Conservation (phyloP, 164 flowering plant species). For the Akebia trifoliata region DNA sequence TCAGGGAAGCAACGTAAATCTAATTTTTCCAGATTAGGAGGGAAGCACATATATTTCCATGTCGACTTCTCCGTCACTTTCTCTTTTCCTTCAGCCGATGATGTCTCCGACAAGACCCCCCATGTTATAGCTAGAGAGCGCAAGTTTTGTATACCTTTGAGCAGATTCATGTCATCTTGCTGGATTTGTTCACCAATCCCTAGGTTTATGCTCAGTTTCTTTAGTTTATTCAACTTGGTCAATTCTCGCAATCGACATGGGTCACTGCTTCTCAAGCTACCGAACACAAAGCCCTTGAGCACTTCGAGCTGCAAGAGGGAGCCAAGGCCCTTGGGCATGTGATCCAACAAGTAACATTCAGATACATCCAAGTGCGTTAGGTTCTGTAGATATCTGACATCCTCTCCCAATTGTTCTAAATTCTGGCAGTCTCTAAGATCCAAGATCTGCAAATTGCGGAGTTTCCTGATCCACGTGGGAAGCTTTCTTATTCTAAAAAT, state of each 20-base stretch:
- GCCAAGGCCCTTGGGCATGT: conserved; percentile 33
- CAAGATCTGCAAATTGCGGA: conserved; percentile 21
- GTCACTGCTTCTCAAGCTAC: not conserved
- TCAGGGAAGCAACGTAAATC: conserved; percentile 32
- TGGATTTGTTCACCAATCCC: conserved; percentile 2
- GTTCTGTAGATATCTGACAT: conserved; percentile 17
- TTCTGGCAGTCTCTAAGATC: conserved; percentile 44
- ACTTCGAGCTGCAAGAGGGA: conserved; percentile 29
- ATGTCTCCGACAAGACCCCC: conserved; percentile 8
- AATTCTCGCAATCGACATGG: conserved; percentile 24
- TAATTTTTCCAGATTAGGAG: conserved; percentile 33
- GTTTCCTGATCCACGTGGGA: conserved; percentile 21
- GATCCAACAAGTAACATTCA: conserved; percentile 30
- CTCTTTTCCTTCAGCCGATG: not conserved
- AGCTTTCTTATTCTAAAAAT: conserved; percentile 31
- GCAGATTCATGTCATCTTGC: not conserved
- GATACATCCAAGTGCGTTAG: conserved; percentile 47
- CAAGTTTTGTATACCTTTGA: conserved; percentile 8
- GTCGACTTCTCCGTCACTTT: no score
- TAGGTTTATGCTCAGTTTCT: conserved; percentile 28
- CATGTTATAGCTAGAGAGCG: conserved; percentile 24
- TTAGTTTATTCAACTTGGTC: conserved; percentile 16
- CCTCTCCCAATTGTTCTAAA: conserved; percentile 22
- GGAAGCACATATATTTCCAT: no score
- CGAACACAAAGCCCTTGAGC: conserved; percentile 46